These are phyloP conservation scores for Pezicula radicicola DNA, from an alignment of 2,329 filamentous ascomycete species.

Conservation along the genomic window DNA sequence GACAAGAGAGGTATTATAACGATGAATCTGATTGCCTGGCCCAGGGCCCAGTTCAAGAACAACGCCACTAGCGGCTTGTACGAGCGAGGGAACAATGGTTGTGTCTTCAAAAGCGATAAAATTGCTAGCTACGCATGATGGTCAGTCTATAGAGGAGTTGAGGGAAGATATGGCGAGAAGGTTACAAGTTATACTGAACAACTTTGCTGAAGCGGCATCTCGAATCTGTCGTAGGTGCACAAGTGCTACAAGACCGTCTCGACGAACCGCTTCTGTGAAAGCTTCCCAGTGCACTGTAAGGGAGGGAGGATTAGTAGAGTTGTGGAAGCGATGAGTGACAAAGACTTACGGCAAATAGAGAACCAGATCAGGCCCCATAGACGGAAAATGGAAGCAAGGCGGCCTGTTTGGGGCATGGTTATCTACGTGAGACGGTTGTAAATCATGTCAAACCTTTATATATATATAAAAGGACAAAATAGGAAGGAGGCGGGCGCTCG, in stretches of 20 bases:
- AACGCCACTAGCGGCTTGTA: conserved; percentile 27
- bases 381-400: conserved; percentile 10
- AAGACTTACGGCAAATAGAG: conserved; percentile 10
- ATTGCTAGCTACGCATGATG: conserved; percentile 14
- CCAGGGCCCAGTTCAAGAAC: conserved; percentile 43
- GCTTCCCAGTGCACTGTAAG: conserved; percentile 18
- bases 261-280: conserved; percentile 14
- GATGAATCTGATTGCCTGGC: conserved; percentile 39
- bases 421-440: conserved; percentile 3
- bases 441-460: conserved; percentile 1
- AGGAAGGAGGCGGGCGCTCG: background rate
- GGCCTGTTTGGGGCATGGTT: conserved; percentile 4
- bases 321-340: conserved; percentile 4
- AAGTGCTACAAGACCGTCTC: conserved; percentile 18
- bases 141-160: conserved; percentile 6
- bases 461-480: background rate
- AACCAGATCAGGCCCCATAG: conserved; percentile 12
- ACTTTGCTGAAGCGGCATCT: conserved; percentile 19
- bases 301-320: conserved; percentile 11
- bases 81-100: conserved; percentile 29
- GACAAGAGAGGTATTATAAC: conserved; percentile 31
- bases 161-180: background rate
- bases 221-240: conserved; percentile 12
- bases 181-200: conserved; percentile 21
- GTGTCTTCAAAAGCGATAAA: conserved; percentile 33